Base-by-base conservation (phyloP, 2,329 filamentous ascomycete species). In the Aspergillus brasiliensis region DNA sequence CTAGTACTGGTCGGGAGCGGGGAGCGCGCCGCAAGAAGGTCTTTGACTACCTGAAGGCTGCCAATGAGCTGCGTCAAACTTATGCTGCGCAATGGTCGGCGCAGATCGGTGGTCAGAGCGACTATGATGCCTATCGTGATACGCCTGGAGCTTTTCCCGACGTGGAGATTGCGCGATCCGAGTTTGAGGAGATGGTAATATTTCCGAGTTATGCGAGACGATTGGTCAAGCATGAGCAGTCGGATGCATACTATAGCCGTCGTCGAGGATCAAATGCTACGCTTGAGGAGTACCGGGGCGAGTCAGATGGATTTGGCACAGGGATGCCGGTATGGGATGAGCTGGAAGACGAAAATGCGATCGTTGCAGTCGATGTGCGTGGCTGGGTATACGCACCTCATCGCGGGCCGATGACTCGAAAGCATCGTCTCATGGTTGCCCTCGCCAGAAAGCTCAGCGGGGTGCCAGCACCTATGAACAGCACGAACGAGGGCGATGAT, bases 331-430 rank as follows among this genome's bases (percentile, higher is more conserved):
- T 94, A 70, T 96, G 91, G 90, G 87, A 93, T 59, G 85, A 85
- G 62, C 85, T 89, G 56, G 90, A 96, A 73, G 88, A 94, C 61
- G 88, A 92, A 69, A 90, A 90, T 73, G 92, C 93, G 0, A 82
- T 97, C 3, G 91, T 97, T 1, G 94, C 98, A 71, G 91, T 98
- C 5, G 94, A 99, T 73, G 91, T 99, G 23, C 85, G 94, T 67
- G 95, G 95, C 13, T 99, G 96, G 95, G 86, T 98, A 54, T 99
- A 97, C 75, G 87, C 88, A 40, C 94, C 94, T 17, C 91, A 94
- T 69, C 84, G 84, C 65, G 92, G 92, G 0, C 92, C 91, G 3
- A 88, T 97, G 84, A 94, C 86, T 25, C 85, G 93, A 67, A 92
- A 92, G 70, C 96, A 97, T 70, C 86, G 95, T 38, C 82, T 98